These are phyloP conservation scores for Artemisia tridentata DNA, from an alignment of 129 eudicot species.

Conservation along the genomic window DNA sequence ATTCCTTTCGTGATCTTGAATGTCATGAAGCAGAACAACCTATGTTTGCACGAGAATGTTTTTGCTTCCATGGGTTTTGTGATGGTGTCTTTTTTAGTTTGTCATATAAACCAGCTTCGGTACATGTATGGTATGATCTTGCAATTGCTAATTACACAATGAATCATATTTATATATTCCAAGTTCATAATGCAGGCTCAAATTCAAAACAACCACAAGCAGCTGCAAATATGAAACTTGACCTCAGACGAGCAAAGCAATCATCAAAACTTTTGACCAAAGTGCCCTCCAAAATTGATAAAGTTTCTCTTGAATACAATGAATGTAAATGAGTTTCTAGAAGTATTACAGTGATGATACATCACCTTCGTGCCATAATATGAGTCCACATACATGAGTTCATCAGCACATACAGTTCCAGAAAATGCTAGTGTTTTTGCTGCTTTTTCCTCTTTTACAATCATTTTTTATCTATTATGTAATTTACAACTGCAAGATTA, in stretches of 20 bases:
- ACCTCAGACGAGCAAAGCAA: neutral
- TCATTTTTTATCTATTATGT: neutral
- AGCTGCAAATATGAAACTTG: neutral
- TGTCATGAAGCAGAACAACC: neutral
- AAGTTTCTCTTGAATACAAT: neutral
- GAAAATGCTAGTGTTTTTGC: neutral
- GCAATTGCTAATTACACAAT: neutral
- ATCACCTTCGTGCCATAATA: neutral
- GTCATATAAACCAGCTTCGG: neutral
- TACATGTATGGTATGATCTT: neutral
- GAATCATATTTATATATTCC: neutral
- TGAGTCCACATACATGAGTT: neutral
- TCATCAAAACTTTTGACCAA: neutral
- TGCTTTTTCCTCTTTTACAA: neutral
- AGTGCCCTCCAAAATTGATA: neutral
- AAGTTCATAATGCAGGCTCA: neutral
- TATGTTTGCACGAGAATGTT: neutral
- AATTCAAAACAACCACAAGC: neutral
- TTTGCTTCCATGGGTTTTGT: neutral
- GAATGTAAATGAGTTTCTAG: neutral
- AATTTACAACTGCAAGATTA: neutral
- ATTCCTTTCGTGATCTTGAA: neutral
- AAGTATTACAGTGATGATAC: neutral
- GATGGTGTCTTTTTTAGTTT: neutral
- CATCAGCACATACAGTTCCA: neutral